Conservation (phyloP, 78 protist species). For the Chrysochromulina tobinii region DNA sequence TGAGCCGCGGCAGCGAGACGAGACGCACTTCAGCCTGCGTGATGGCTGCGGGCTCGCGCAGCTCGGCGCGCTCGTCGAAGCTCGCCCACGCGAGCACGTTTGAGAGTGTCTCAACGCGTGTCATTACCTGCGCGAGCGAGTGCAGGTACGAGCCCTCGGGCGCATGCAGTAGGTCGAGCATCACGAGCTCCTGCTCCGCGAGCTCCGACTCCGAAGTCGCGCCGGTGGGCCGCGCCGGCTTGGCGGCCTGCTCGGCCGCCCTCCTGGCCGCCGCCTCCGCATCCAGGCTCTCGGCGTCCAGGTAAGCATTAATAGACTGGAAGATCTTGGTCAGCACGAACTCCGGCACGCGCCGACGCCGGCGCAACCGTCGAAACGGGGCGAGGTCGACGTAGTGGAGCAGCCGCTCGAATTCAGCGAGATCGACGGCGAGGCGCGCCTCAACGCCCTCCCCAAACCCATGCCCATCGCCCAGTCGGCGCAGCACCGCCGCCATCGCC, state of each 20-base stretch:
- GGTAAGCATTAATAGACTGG: neutral
- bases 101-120: neutral
- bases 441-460: neutral
- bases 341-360: neutral
- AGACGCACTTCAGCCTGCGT: neutral
- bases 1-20: slow-evolving; percentile 52
- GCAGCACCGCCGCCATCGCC: neutral
- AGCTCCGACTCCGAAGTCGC: too few relatives aligned
- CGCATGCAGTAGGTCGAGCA: slow-evolving; percentile 30
- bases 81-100: slow-evolving; percentile 37
- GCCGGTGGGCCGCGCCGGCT: too few relatives aligned
- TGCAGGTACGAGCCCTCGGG: neutral
- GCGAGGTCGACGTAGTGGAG: neutral
- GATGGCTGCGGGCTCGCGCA: too few relatives aligned
- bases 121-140: neutral
- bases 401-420: neutral
- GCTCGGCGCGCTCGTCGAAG: neutral
- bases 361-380: neutral
- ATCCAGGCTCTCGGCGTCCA: too few relatives aligned
- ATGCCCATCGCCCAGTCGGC: neutral
- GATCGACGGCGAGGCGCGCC: neutral
- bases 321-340: neutral
- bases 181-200: slow-evolving; percentile 20
- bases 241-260: too few relatives aligned
- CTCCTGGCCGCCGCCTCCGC: too few relatives aligned